phyloP scores from a whole-genome alignment of 257 asterid genomes.

The Jacaranda copaia region DNA sequence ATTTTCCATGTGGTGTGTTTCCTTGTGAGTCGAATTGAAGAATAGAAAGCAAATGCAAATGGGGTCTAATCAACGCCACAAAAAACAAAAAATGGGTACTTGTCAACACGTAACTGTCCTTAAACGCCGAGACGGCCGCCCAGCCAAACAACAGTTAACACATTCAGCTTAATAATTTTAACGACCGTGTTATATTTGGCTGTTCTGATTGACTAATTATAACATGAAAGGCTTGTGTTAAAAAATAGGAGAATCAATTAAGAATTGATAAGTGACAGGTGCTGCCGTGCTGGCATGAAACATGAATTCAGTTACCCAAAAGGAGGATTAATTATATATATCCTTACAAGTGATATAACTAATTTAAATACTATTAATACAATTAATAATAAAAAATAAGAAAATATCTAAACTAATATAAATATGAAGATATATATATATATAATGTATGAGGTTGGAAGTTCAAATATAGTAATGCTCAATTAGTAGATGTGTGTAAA shows the following conservation, averaged over 20 bases:
- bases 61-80: background rate
- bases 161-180: background rate
- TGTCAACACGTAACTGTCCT: conserved; percentile 23
- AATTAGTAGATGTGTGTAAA: no score
- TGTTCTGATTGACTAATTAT: conserved; percentile 11
- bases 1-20: background rate
- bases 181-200: background rate
- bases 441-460: no score
- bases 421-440: no score
- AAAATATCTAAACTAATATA: no score
- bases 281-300: no score
- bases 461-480: no score
- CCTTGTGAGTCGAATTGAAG: background rate
- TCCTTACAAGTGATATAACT: no score
- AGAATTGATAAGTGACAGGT: background rate
- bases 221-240: background rate
- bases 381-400: no score
- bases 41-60: background rate
- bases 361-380: no score
- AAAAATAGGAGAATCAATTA: background rate
- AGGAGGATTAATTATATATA: no score
- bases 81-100: background rate
- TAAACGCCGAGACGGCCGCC: conserved; percentile 9
- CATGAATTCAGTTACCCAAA: no score
- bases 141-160: conserved; percentile 5